phyloP scores from a whole-genome alignment of 108 stramenopile genomes.

The Skeletonema grethae region DNA sequence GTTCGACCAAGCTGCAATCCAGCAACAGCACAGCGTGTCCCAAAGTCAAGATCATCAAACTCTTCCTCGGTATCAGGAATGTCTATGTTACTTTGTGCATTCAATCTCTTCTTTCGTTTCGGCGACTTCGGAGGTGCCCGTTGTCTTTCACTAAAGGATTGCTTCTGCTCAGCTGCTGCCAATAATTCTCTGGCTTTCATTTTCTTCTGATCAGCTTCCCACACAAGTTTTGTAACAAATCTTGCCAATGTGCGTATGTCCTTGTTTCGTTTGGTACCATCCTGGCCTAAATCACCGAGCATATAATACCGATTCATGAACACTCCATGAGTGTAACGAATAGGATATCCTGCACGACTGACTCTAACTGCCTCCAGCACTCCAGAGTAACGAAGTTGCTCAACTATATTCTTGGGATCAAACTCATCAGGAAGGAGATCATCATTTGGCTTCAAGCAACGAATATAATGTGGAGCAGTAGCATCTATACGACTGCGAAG shows the following conservation, averaged over 20 bases:
- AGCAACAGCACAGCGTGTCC: conserved; percentile 49
- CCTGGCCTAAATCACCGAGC: conserved; percentile 42
- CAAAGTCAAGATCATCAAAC: conserved; percentile 43
- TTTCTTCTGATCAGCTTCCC: conserved; percentile 40
- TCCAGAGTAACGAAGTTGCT: conserved; percentile 97
- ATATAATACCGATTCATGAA: conserved; percentile 48
- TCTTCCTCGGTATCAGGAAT: conserved; percentile 41
- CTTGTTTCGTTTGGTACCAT: conserved; percentile 41
- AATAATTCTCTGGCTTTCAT: conserved; percentile 27
- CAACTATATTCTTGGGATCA: conserved; percentile 82
- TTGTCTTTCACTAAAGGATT: neutral
- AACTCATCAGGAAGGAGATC: conserved; percentile 77
- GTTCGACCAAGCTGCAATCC: conserved; percentile 63
- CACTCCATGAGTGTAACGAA: conserved; percentile 36
- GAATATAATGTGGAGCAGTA: conserved; percentile 87
- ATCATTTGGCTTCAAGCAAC: conserved; percentile 89
- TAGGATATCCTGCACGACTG: conserved; percentile 44
- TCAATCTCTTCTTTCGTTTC: conserved; percentile 41
- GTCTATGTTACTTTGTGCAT: conserved; percentile 44
- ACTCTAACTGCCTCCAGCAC: conserved; percentile 90
- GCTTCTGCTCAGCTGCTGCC: conserved; percentile 12
- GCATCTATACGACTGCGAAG: conserved; percentile 69
- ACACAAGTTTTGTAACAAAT: conserved; percentile 36
- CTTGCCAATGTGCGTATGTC: conserved; percentile 42
- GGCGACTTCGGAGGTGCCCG: conserved; percentile 8